Conservation (phyloP, 140 eudicot genomes). For the Anethum foeniculum region DNA sequence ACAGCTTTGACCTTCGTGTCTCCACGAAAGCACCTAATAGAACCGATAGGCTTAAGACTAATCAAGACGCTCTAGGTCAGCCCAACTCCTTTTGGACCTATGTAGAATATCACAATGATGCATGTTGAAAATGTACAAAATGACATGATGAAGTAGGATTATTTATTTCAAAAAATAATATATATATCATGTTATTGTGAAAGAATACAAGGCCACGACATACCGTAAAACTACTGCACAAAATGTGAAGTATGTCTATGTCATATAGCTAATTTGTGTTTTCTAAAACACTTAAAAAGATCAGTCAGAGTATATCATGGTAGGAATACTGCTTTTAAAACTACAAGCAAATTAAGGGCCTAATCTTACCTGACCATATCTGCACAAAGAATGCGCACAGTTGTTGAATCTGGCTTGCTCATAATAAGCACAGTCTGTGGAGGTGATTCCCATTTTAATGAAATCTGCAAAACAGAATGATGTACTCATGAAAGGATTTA, state of each 20-base stretch:
- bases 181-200: background rate
- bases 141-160: background rate
- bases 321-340: background rate
- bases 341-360: background rate
- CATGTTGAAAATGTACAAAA: background rate
- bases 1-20: background rate
- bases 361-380: conserved; percentile 78
- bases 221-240: background rate
- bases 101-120: background rate
- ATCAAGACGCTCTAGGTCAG: background rate
- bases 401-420: conserved; percentile 80
- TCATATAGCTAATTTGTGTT: background rate
- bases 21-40: background rate
- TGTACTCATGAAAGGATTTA: background rate
- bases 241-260: background rate
- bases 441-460: conserved; percentile 88
- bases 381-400: conserved; percentile 65
- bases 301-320: background rate
- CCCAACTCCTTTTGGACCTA: background rate
- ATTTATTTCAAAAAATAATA: background rate
- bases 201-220: background rate
- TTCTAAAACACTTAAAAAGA: background rate
- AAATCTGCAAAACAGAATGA: conserved; percentile 51
- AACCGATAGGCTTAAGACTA: background rate
- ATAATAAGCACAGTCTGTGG: conserved; percentile 82